Evolutionary conservation across 352 stramenopile species (phyloP).

Genomic region (Phytophthora hibernalis): DNA sequence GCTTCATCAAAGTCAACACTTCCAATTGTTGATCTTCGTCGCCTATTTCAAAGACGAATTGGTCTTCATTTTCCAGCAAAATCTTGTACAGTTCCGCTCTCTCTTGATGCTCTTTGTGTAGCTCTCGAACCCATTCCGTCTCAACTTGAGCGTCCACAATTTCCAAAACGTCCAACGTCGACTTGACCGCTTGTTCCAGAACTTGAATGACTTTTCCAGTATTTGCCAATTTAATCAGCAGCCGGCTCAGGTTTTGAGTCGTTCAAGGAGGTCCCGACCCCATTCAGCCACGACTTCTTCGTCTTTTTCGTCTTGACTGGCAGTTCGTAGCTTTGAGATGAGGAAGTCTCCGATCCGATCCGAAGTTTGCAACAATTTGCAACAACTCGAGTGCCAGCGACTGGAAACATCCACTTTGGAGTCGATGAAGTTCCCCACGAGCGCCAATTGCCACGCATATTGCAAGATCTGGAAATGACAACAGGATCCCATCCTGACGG

Average conservation of each 20-base stretch:
- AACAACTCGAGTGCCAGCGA: constrained; percentile 8
- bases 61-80: constrained; percentile 7
- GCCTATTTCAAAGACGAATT: constrained; percentile 8
- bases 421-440: constrained; percentile 5
- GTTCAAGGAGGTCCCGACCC: neutral
- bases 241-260: constrained; percentile 9
- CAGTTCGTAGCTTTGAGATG: neutral
- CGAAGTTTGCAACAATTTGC: neutral
- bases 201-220: constrained; percentile 8
- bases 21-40: constrained; percentile 17
- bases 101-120: neutral
- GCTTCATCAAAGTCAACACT: constrained; percentile 21
- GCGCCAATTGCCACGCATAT: neutral
- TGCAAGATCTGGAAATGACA: neutral
- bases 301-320: neutral
- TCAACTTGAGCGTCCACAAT: neutral
- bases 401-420: constrained; percentile 1
- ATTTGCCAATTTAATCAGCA: constrained; percentile 22
- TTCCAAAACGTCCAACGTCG: neutral
- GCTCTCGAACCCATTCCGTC: neutral
- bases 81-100: neutral
- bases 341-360: neutral
- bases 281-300: neutral
- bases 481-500: neutral
- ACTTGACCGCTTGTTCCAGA: constrained; percentile 2